Evolutionary conservation across 352 stramenopile species (phyloP), one percentile per base, ranked within the genome.

Genomic region (Phytophthora boehmeriae): DNA sequence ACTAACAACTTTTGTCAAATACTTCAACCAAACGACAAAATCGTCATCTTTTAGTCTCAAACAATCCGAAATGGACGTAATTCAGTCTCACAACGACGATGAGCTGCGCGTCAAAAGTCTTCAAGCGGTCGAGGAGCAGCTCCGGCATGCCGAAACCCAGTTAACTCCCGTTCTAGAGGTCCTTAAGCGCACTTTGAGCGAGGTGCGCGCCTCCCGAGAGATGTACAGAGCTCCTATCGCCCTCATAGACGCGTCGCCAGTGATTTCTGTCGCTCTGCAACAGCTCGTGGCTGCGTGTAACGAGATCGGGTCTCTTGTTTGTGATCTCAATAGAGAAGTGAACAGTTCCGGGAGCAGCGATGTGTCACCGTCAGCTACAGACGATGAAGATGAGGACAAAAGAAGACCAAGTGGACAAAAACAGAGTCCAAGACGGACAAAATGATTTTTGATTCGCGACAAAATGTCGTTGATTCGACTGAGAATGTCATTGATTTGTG

Each of bases 31-130:
- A n/a, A n/a, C n/a, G n/a, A n/a, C n/a, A n/a, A n/a, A n/a, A n/a
- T n/a, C n/a, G n/a, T n/a, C n/a, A n/a, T n/a, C n/a, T n/a, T n/a
- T n/a, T n/a, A n/a, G n/a, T n/a, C n/a, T n/a, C n/a, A n/a, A n/a
- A n/a, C 6, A 30, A 6, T 30, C 6, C 3, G 25, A 30, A 30
- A 60, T 66, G 49, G 58, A 66, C 13, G 39, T 54, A 30, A 66
- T 66, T 27, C 38, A 54, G 3, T 41, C 58, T 8, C 48, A 54
- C 42, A 59, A 28, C 41, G 48, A 48, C n/a, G 32, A 32, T 8
- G 58, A 66, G 28, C 19, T 66, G 49, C 58, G 48, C 8, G 48
- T 49, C 23, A 66, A 59, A 9, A 60, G 58, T 50, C 41, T 66
- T 17, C 36, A 25, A 2, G 58, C 58, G n/a, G 57, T 66, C 13